A percentile compares a stretch with the other conserved stretches of the same genome.
Conservation (phyloP, 208 protist species). For the Trypanosoma boissoni region DNA sequence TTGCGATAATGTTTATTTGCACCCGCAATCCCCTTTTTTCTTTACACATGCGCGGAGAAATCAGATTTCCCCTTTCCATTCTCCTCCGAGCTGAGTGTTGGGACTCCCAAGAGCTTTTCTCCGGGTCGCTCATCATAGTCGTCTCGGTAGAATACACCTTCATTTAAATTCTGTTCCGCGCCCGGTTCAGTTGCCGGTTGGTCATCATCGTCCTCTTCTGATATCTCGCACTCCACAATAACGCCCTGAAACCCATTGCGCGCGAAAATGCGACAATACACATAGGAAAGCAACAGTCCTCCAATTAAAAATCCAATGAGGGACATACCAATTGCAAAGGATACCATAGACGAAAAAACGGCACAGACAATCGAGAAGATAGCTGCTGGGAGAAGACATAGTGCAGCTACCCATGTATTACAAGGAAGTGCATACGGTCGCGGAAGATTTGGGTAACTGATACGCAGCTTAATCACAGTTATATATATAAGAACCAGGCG, state of each 20-base stretch:
- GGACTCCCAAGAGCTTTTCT: conserved; percentile 57
- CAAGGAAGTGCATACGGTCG: conserved; percentile 71
- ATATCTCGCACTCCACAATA: conserved; percentile 68
- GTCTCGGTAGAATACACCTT: conserved; percentile 64
- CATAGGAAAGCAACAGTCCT: conserved; percentile 49
- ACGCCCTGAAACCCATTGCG: conserved; percentile 78
- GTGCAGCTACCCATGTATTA: conserved; percentile 46
- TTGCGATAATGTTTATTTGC: too few species aligned
- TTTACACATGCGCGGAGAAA: too few species aligned
- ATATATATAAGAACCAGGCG: conserved; percentile 79
- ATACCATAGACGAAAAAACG: conserved; percentile 60
- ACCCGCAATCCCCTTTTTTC: too few species aligned
- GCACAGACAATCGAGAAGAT: conserved; percentile 63
- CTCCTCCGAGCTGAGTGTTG: conserved; percentile 28
- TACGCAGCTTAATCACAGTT: conserved; percentile 62
- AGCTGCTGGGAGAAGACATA: conserved; percentile 55
- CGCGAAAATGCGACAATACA: conserved; percentile 74
- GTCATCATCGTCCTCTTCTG: conserved; percentile 34
- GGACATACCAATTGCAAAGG: conserved; percentile 57
- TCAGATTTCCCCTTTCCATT: too few species aligned
- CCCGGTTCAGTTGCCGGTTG: conserved; percentile 17
- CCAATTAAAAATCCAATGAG: conserved; percentile 52
- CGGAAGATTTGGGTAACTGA: conserved; percentile 73
- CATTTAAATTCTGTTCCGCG: conserved; percentile 3
- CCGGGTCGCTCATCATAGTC: conserved; percentile 23